Evolutionary conservation across 1,284 basidiomycete species (phyloP).

Genomic region (Fomitopsis palustris): DNA sequence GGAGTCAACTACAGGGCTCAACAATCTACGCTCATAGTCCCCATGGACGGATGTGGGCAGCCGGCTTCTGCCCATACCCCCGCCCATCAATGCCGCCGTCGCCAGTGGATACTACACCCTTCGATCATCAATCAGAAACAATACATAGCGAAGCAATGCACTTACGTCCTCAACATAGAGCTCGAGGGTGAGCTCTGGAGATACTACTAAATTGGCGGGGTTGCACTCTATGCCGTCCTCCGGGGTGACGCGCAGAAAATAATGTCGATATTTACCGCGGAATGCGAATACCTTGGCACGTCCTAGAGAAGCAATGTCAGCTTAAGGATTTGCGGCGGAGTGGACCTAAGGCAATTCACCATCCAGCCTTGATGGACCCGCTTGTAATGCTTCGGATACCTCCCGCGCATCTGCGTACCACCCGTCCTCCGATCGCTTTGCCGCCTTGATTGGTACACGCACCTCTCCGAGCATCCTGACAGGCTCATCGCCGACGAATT

Average conservation of each 20-base stretch:
- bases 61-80: not conserved
- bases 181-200: slow-evolving; percentile 28
- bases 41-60: slow-evolving; percentile 8
- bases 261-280: slow-evolving; percentile 67
- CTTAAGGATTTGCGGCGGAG: not conserved
- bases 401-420: slow-evolving; percentile 70
- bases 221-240: slow-evolving; percentile 32
- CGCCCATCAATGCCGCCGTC: not conserved
- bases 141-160: not conserved
- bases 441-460: slow-evolving; percentile 46
- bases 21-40: slow-evolving; percentile 8
- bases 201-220: slow-evolving; percentile 31
- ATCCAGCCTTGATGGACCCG: slow-evolving; percentile 63
- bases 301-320: slow-evolving; percentile 35
- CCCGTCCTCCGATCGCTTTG: slow-evolving; percentile 45
- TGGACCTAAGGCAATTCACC: slow-evolving; percentile 30
- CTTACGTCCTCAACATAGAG: slow-evolving; percentile 32
- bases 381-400: slow-evolving; percentile 54
- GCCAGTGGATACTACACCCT: not conserved
- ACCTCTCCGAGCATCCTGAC: slow-evolving; percentile 67
- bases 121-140: not conserved
- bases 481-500: slow-evolving; percentile 30
- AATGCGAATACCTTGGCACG: slow-evolving; percentile 65
- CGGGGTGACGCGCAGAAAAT: slow-evolving; percentile 58
- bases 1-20: slow-evolving; percentile 17